Evolutionary conservation across 805 yeast species (phyloP), one percentile per base, ranked within the genome.

Genomic region (Suhomyces sp.): DNA sequence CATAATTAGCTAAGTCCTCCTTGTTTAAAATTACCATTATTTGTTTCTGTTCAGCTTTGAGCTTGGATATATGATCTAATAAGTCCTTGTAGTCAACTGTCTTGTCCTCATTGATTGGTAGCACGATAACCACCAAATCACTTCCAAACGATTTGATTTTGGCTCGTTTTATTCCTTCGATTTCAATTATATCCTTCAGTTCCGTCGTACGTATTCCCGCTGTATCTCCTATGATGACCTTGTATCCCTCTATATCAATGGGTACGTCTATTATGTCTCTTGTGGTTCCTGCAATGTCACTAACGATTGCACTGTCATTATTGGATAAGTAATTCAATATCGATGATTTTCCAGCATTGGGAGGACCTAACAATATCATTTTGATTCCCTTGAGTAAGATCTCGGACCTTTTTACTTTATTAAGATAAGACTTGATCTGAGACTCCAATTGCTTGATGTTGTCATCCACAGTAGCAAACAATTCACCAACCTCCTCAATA

Each of bases 271-370:
- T 74, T 0, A 86, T 65, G 52, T 93, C 98, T 50, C 98, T 70
- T 0, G 98, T 93, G 0, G 98, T 93, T 0, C 98, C 98, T 2
- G 95, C 95, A 4, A 85, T 76, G 24, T 79, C 79, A 53, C 96
- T 87, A 1, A 93, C 98, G 24, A 93, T 88, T 0, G 96, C 95
- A 12, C 88, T 83, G 15, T 88, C 95, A 15, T 83, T 76, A 39
- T 80, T 72, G 0, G 90, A 87, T 6, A 93, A 57, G n/a, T 63
- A 52, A 51, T 93, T 93, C 33, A 93, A 58, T 8, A 93, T 60
- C 1, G 96, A 86, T 3, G 96, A 88, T 54, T 93, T 93, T 0
- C 98, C 98, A 1, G 96, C 96, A 58, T 93, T 93, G 1, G 98
- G 96, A 5, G 95, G 93, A 0, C 98, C 98, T 10, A 90, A 45